A percentile compares a stretch with the other conserved stretches of the same genome.
Evolutionary conservation across 805 yeast species (phyloP).

Genomic region (Starmerella etchellsii): DNA sequence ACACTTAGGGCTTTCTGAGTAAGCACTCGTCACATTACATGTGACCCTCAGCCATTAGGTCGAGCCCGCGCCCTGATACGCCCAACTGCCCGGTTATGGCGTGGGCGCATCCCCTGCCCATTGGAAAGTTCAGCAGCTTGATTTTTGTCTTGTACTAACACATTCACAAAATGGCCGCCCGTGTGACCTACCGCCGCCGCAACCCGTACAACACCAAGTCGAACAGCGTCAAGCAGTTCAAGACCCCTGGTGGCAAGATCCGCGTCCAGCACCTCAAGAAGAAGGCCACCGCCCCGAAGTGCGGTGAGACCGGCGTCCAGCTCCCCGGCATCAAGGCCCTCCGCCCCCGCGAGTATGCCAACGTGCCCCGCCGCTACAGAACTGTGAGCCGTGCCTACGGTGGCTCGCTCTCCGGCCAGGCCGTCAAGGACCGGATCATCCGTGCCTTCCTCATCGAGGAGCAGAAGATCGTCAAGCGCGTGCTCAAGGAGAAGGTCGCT

Average conservation of each 20-base stretch:
- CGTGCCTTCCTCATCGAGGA: conserved; percentile 99
- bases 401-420: conserved; percentile 93
- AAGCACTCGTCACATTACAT: too few species aligned
- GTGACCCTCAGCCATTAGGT: too few species aligned
- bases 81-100: too few species aligned
- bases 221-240: conserved; percentile 98
- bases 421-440: conserved; percentile 98
- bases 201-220: conserved; percentile 99
- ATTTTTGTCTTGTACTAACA: not conserved
- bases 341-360: conserved; percentile 98
- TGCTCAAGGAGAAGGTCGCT: conserved; percentile 89
- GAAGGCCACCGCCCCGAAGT: conserved; percentile 62
- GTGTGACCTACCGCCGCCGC: conserved; percentile 98
- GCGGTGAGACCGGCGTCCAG: conserved; percentile 51
- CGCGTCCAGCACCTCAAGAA: conserved; percentile 96
- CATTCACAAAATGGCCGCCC: conserved; percentile 96
- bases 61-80: too few species aligned
- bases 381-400: conserved; percentile 99
- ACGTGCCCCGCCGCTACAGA: conserved; percentile 90
- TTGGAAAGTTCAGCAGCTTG: not conserved
- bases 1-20: too few species aligned
- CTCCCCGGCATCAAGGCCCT: conserved; percentile 82
- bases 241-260: conserved; percentile 99
- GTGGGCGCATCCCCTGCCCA: not conserved
- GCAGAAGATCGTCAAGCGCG: conserved; percentile 99